Evolutionary conservation across 1,284 basidiomycete genomes (phyloP), one percentile per base, ranked within the genome.

Genomic region (Austroboletus novae-zelandiae): DNA sequence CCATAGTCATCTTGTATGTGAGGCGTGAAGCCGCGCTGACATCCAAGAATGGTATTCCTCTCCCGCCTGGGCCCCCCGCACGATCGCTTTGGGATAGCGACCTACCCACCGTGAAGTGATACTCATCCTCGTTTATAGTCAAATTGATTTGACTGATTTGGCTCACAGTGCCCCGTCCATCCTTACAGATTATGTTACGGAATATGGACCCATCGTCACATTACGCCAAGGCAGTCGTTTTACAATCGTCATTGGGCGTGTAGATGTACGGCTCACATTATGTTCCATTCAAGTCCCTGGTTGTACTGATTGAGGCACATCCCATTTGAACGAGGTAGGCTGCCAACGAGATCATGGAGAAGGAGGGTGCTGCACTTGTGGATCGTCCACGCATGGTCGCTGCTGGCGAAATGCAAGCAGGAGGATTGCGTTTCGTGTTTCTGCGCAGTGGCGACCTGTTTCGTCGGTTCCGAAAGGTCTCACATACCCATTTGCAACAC

Each of bases 401-500:
- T 9, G 71, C 64, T 1, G 58, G 54, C 1, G 65, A 67, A 29
- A 45, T 66, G 0, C 42, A 67, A 8, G 67, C 59, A 15, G 53
- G 52, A 4, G 61, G 54, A 0, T 47, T 64, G 56, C 47, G 61
- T 27, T 45, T 65, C 15, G 6, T 65, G 14, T 46, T 71, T 20
- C 47, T 52, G 30, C n/a, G 45, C n/a, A 48, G 46, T 5, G 65
- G 68, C n/a, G 61, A 65, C 17, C 59, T 56, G 2, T 54, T 71
- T 25, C 66, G 66, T 47, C 63, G 65, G 18, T 48, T 61, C 30
- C 54, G 61, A 45, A 65, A 55, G 40, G 74, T 71, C 0, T 57
- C 69, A 15, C 72, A 75, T 42, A 61, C 63, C 1, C 68, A 74
- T 32, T 54, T 77, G 9, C 72, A 75, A 49, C 66, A 68, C 2